A percentile compares a stretch with the other conserved stretches of the same genome.
Evolutionary conservation across 192 early-diverging fungal genomes (phyloP).

Genomic region (Dissophora ornata): DNA sequence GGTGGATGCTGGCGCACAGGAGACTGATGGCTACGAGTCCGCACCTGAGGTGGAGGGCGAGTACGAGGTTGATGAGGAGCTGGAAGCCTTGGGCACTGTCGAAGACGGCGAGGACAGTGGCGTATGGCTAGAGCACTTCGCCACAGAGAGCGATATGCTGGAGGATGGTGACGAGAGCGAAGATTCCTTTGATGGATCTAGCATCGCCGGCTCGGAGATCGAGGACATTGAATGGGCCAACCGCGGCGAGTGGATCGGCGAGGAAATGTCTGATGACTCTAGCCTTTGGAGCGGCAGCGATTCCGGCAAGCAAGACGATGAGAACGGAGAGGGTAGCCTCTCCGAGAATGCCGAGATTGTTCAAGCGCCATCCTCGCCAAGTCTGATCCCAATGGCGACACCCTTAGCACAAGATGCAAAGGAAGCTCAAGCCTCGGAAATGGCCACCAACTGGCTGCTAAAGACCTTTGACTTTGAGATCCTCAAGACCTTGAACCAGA

Average conservation of each 20-base stretch:
- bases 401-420: conserved; percentile 43
- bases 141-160: conserved; percentile 35
- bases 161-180: conserved; percentile 28
- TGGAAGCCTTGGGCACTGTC: conserved; percentile 13
- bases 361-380: conserved; percentile 43
- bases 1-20: conserved; percentile 49
- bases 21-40: conserved; percentile 35
- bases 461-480: conserved; percentile 55
- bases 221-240: conserved; percentile 40
- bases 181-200: conserved; percentile 30
- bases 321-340: not conserved
- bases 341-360: conserved; percentile 26
- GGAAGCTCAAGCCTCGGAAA: conserved; percentile 37
- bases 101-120: conserved; percentile 36
- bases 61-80: conserved; percentile 39
- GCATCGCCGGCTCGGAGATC: conserved; percentile 47
- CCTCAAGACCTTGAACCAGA: conserved; percentile 44
- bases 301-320: conserved; percentile 14
- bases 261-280: conserved; percentile 41
- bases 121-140: conserved; percentile 39
- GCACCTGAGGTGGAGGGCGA: conserved; percentile 40
- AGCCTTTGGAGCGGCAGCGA: conserved; percentile 42
- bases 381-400: conserved; percentile 40
- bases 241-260: conserved; percentile 50
- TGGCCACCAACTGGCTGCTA: conserved; percentile 56